Percentiles rank a stretch among this genome's conserved stretches.
Conservation (phyloP, 805 yeast genomes). For the Zygoascus tannicola region DNA sequence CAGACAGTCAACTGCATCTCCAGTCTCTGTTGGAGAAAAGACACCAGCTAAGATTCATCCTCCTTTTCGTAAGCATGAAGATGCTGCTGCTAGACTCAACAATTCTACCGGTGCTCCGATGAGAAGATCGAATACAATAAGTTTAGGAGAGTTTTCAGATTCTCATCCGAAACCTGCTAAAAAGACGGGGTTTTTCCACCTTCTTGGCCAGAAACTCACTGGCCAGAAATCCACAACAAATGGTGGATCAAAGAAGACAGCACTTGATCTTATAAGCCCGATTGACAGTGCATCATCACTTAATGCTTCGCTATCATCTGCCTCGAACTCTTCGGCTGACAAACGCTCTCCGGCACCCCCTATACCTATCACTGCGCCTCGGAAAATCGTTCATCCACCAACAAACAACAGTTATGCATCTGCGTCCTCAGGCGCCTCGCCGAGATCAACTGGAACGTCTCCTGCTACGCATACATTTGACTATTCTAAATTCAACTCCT, state of each 20-base stretch:
- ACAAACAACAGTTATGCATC: neutral
- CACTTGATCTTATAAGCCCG: neutral
- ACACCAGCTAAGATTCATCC: no score
- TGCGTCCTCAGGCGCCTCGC: neutral
- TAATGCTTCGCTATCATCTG: neutral
- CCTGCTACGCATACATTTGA: neutral
- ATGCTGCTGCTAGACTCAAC: no score
- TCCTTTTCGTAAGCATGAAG: no score
- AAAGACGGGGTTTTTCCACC: constrained; percentile 6
- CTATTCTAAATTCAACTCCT: neutral
- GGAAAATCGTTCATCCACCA: neutral
- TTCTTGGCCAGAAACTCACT: constrained; percentile 6
- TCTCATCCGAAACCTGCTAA: neutral
- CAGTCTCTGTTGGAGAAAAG: no score
- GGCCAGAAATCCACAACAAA: neutral
- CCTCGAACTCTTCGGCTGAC: neutral
- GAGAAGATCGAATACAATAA: neutral
- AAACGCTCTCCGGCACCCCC: neutral
- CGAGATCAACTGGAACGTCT: neutral
- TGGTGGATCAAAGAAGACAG: neutral
- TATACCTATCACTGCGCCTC: neutral
- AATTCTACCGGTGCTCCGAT: neutral
- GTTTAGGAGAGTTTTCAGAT: neutral
- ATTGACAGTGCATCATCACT: neutral
- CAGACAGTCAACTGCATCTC: no score